Evolutionary conservation across 768 basidiomycete genomes (phyloP).

Genomic region (Symmetrospora coprosmae): DNA sequence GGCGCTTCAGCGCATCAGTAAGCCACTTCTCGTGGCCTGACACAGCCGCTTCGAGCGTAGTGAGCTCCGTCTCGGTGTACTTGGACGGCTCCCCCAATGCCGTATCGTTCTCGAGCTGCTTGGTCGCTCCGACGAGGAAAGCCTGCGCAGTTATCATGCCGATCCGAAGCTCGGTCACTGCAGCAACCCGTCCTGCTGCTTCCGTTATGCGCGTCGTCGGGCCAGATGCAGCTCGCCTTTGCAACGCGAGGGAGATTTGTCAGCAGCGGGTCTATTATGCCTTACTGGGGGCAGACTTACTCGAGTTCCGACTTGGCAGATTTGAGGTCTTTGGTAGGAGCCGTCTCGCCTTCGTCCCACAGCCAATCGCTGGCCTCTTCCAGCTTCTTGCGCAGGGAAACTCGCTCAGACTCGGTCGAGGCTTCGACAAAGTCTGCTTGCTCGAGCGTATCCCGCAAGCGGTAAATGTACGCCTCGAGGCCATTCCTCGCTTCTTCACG

Average conservation of each 20-base stretch:
- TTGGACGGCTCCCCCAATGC: slow-evolving; percentile 53
- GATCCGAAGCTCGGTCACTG: slow-evolving; percentile 77
- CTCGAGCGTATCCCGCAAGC: slow-evolving; percentile 32
- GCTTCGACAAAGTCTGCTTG: slow-evolving; percentile 63
- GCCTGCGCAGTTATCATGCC: slow-evolving; percentile 42
- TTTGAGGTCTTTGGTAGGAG: slow-evolving; percentile 58
- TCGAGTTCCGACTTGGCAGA: slow-evolving; percentile 67
- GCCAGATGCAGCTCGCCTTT: slow-evolving; percentile 11
- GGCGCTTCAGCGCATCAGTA: slow-evolving; percentile 62
- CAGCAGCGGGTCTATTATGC: background rate
- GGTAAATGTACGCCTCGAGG: slow-evolving; percentile 87
- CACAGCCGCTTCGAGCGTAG: slow-evolving; percentile 58
- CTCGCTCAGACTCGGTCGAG: slow-evolving; percentile 58
- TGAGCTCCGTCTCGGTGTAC: slow-evolving; percentile 77
- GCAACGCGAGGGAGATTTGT: slow-evolving; percentile 46
- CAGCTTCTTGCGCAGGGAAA: slow-evolving; percentile 51
- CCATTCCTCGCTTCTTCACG: slow-evolving; percentile 81
- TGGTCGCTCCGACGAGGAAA: slow-evolving; percentile 69
- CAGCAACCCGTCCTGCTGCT: slow-evolving; percentile 66
- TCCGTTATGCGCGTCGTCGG: slow-evolving; percentile 63
- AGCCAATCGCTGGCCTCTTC: slow-evolving; percentile 72
- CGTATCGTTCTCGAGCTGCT: slow-evolving; percentile 56
- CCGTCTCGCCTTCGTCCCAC: slow-evolving; percentile 64
- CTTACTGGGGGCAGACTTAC: slow-evolving; percentile 44
- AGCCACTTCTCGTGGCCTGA: slow-evolving; percentile 75